A percentile compares a stretch with the other conserved stretches of the same genome.
phyloP scores from a whole-genome alignment of 2,329 filamentous ascomycete species.

The Claviceps sp. region DNA sequence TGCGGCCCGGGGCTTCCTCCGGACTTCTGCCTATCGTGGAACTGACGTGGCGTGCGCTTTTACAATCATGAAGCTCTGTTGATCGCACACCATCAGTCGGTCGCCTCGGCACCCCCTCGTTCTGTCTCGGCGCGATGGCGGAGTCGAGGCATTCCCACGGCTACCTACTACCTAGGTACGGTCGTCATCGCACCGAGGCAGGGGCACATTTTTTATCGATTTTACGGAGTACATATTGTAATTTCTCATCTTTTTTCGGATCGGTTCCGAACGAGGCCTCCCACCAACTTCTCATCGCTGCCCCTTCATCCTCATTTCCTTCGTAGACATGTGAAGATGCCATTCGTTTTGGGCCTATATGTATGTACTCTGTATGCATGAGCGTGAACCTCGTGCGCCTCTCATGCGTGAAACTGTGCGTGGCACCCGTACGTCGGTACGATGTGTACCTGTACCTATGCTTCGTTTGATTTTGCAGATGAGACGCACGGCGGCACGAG shows the following conservation, averaged over 20 bases:
- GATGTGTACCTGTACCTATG: not conserved
- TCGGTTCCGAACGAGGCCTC: conserved; percentile 7
- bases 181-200: conserved; percentile 3
- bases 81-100: too few species aligned
- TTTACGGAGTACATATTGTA: not conserved
- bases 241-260: not conserved
- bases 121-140: not conserved
- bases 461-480: not conserved
- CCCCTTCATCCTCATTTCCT: not conserved
- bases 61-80: too few species aligned
- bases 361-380: not conserved
- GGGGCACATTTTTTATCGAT: not conserved
- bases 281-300: not conserved
- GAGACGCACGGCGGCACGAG: not conserved
- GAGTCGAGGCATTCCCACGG: not conserved
- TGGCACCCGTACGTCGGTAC: not conserved
- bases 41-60: too few species aligned
- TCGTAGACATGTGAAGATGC: not conserved
- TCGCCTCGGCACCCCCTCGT: not conserved
- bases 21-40: too few species aligned
- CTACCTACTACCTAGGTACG: too few species aligned
- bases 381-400: not conserved
- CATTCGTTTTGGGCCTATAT: not conserved
- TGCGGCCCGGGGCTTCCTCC: too few species aligned
- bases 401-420: not conserved